Conservation (phyloP, 208 protist species). For the Acanthamoeba royreba region DNA sequence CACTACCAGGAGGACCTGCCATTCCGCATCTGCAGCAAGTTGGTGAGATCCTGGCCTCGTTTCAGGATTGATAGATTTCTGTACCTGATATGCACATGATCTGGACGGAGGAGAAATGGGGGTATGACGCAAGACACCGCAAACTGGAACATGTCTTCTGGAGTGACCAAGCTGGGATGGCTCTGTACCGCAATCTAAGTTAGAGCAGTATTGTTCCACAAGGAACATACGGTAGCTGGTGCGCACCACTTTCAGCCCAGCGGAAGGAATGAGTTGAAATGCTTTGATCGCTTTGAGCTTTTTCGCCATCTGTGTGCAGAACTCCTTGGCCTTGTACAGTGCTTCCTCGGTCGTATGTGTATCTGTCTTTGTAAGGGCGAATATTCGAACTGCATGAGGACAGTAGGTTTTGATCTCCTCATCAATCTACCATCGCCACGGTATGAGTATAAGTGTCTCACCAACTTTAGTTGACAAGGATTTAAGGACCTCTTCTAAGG, state of each 20-base stretch:
- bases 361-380: neutral
- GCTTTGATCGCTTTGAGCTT: neutral
- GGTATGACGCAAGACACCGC: neutral
- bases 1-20: neutral
- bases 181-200: too few species aligned
- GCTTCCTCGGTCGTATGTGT: neutral
- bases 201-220: too few species aligned
- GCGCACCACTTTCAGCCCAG: neutral
- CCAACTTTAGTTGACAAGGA: too few species aligned
- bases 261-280: neutral
- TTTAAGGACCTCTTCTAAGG: neutral
- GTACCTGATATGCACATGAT: neutral
- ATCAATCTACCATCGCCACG: too few species aligned
- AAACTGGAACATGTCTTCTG: neutral
- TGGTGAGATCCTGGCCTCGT: too few species aligned
- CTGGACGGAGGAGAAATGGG: neutral
- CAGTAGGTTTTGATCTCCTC: neutral
- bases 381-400: neutral
- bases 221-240: too few species aligned
- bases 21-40: neutral
- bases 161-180: neutral
- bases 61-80: too few species aligned
- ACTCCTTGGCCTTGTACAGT: neutral
- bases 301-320: neutral
- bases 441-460: too few species aligned